Conservation (phyloP, 2,329 filamentous ascomycete genomes). For the Neofusicoccum kwambonambiense region DNA sequence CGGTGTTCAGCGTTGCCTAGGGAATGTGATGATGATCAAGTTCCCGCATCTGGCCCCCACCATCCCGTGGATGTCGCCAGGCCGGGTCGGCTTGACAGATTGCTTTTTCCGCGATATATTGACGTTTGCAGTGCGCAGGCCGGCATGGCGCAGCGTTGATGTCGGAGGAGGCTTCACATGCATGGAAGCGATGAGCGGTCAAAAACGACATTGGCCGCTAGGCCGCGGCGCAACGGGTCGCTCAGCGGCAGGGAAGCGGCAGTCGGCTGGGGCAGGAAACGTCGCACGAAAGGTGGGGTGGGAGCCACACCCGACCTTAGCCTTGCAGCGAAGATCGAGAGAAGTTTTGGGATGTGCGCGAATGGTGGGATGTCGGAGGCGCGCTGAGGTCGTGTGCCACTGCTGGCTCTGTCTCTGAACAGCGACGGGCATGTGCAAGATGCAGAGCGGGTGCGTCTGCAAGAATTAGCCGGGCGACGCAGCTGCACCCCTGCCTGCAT, state of each 20-base stretch:
- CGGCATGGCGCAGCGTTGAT: background rate
- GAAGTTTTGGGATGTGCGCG: background rate
- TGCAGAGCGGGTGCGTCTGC: background rate
- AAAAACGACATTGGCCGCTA: background rate
- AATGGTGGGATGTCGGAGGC: background rate
- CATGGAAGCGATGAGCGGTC: conserved; percentile 12
- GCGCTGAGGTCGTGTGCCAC: background rate
- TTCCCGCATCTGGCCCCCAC: conserved; percentile 7
- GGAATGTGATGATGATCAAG: background rate
- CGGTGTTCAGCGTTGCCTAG: background rate
- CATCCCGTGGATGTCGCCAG: background rate
- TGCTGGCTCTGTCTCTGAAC: background rate
- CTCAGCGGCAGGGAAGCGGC: background rate
- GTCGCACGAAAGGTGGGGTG: conserved; percentile 3
- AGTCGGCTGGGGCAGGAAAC: background rate
- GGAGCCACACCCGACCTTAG: conserved; percentile 1
- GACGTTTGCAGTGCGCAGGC: background rate
- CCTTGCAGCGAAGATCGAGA: background rate
- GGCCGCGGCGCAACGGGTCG: background rate
- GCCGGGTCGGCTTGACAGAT: background rate
- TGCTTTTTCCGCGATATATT: background rate
- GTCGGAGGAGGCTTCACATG: conserved; percentile 7
- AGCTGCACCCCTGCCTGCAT: background rate
- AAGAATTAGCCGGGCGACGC: background rate
- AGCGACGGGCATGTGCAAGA: conserved; percentile 1